phyloP scores from a whole-genome alignment of 805 yeast genomes.

The Lachancea lanzarotensis region DNA sequence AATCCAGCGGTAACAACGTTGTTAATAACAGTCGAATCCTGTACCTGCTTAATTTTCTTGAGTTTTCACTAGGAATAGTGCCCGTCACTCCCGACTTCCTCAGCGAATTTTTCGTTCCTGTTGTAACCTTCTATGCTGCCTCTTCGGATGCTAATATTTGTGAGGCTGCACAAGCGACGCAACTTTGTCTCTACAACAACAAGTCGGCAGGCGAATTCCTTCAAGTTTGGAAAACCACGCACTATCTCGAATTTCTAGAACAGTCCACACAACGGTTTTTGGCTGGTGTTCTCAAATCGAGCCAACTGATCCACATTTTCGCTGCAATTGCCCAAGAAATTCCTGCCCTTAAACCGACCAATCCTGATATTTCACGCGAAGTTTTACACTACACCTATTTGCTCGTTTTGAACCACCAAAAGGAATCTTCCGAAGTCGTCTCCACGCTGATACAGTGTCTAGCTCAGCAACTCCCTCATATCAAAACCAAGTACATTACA shows the following conservation, averaged over 20 bases:
- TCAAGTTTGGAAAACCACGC: slow-evolving; percentile 15
- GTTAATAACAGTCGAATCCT: slow-evolving; percentile 19
- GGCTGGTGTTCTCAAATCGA: slow-evolving; percentile 10
- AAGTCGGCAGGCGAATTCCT: slow-evolving; percentile 2
- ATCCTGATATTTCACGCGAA: slow-evolving; percentile 17
- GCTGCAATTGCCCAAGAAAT: slow-evolving; percentile 14
- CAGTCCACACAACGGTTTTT: slow-evolving; percentile 16
- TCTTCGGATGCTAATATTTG: slow-evolving; percentile 13
- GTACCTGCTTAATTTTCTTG: slow-evolving; percentile 21
- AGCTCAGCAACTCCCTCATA: slow-evolving; percentile 17
- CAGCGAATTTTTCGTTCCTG: slow-evolving; percentile 9
- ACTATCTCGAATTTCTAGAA: slow-evolving; percentile 13
- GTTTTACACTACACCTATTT: slow-evolving; percentile 20
- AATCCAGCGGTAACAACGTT: slow-evolving; percentile 10
- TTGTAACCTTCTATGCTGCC: slow-evolving; percentile 9
- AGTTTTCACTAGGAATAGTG: slow-evolving; percentile 12
- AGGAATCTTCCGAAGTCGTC: slow-evolving; percentile 8
- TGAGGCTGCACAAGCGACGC: slow-evolving; percentile 23
- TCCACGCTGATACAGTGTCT: slow-evolving; percentile 19
- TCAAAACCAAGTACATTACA: slow-evolving; percentile 9
- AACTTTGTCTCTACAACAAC: slow-evolving; percentile 15
- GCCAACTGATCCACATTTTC: slow-evolving; percentile 19
- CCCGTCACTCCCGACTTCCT: slow-evolving; percentile 6
- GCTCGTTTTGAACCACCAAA: slow-evolving; percentile 11
- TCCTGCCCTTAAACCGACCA: slow-evolving; percentile 7